Evolutionary conservation across 2,329 filamentous ascomycete genomes (phyloP).

Genomic region (Colletotrichum sp.): DNA sequence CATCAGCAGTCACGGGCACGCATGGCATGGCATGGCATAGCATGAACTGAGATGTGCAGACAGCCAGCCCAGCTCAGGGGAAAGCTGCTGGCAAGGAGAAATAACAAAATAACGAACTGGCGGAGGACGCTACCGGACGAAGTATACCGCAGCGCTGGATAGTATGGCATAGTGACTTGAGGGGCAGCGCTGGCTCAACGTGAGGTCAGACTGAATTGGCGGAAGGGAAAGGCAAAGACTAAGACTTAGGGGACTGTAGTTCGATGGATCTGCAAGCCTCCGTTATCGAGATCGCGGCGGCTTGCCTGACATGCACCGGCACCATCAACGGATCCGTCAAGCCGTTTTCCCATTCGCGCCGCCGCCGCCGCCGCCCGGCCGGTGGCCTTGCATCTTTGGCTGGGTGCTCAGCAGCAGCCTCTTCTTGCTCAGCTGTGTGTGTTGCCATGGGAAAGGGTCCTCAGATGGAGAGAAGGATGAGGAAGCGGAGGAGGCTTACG

Average conservation of each 20-base stretch:
- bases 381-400: not conserved
- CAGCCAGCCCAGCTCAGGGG: not conserved
- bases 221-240: not conserved
- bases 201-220: not conserved
- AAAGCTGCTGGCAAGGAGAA: not conserved
- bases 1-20: not conserved
- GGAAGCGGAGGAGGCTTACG: not conserved
- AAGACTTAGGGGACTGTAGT: not conserved
- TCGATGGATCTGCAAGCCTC: not conserved
- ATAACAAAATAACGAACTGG: not conserved
- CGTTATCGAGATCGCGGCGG: slow-evolving; percentile 6
- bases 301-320: not conserved
- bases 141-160: not conserved
- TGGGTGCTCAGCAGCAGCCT: not conserved
- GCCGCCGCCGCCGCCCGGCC: not conserved
- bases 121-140: not conserved
- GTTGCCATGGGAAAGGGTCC: not conserved
- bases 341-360: not conserved
- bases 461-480: not conserved
- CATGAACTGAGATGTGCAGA: not conserved
- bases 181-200: not conserved
- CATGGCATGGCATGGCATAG: not conserved
- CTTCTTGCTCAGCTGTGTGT: not conserved
- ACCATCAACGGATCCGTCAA: not conserved
- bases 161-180: not conserved